Conservation (phyloP, 192 early-diverging fungal genomes). For the Spizellomyces punctatus region DNA sequence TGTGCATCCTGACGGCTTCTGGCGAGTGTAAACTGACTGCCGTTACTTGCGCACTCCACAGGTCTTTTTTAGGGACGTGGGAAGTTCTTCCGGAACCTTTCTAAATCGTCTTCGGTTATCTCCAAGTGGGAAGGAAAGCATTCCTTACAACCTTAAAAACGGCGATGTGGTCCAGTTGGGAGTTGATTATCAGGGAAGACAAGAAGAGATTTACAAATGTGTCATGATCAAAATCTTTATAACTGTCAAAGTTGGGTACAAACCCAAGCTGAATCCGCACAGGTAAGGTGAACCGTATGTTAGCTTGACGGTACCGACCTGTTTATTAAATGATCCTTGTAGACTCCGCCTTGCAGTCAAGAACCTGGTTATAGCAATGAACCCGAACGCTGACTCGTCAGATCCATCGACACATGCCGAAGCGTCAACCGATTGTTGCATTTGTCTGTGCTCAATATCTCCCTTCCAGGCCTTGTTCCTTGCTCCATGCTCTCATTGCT, state of each 20-base stretch:
- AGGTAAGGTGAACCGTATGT: constrained; percentile 10
- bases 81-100: constrained; percentile 94
- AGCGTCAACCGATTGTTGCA: constrained; percentile 57
- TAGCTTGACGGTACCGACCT: neutral
- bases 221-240: constrained; percentile 75
- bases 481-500: constrained; percentile 66
- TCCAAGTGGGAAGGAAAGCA: constrained; percentile 76
- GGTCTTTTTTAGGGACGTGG: constrained; percentile 90
- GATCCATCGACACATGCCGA: constrained; percentile 61
- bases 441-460: constrained; percentile 52
- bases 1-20: neutral
- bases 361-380: constrained; percentile 45
- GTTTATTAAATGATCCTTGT: neutral
- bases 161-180: constrained; percentile 96
- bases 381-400: constrained; percentile 50
- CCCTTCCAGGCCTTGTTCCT: constrained; percentile 65
- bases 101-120: constrained; percentile 89
- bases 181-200: constrained; percentile 93
- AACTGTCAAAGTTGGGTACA: constrained; percentile 25
- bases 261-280: constrained; percentile 30
- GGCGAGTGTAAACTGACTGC: neutral
- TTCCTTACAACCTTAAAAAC: constrained; percentile 75
- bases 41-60: constrained; percentile 26
- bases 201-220: constrained; percentile 74
- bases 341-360: constrained; percentile 27